Evolutionary conservation across 768 basidiomycete genomes (phyloP).

Genomic region (Naganishia vaughanmartiniae): DNA sequence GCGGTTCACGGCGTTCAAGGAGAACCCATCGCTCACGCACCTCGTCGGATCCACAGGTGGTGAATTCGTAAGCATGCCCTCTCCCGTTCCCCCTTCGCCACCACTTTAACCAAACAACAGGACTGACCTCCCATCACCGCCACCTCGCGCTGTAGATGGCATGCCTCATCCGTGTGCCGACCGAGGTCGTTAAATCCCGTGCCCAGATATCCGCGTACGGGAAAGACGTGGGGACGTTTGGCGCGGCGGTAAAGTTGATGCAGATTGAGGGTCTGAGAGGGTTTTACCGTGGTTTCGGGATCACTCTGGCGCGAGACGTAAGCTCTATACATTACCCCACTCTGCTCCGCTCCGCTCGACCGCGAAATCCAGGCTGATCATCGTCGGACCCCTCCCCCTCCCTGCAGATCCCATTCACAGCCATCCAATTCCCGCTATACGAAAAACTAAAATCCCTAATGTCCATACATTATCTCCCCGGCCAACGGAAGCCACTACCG

Average conservation of each 20-base stretch:
- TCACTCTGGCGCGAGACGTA: conserved; percentile 71
- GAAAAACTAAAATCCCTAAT: conserved; percentile 75
- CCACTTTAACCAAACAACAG: background rate
- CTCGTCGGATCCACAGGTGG: conserved; percentile 59
- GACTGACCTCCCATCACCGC: background rate
- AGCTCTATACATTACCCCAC: conserved; percentile 32
- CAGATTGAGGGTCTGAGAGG: conserved; percentile 67
- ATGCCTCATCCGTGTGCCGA: conserved; percentile 89
- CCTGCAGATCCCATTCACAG: conserved; percentile 86
- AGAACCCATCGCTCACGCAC: conserved; percentile 57
- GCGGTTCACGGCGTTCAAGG: conserved; percentile 58
- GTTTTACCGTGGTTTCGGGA: conserved; percentile 83
- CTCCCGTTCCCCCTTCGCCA: background rate
- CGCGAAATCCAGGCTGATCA: background rate
- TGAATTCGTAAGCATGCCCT: conserved; percentile 58
- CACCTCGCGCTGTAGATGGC: conserved; percentile 60
- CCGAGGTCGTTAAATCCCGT: conserved; percentile 92
- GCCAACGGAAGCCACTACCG: conserved; percentile 57
- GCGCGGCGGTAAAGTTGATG: conserved; percentile 50
- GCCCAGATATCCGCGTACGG: conserved; percentile 81
- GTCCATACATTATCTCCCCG: conserved; percentile 56
- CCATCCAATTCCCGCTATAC: conserved; percentile 92
- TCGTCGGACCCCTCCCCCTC: background rate
- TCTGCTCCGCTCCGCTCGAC: too few species aligned
- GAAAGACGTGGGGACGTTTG: conserved; percentile 38